Percentiles rank a stretch among this genome's conserved stretches.
Evolutionary conservation across 768 basidiomycete species (phyloP).

Genomic region (Steccherinum ochraceum): DNA sequence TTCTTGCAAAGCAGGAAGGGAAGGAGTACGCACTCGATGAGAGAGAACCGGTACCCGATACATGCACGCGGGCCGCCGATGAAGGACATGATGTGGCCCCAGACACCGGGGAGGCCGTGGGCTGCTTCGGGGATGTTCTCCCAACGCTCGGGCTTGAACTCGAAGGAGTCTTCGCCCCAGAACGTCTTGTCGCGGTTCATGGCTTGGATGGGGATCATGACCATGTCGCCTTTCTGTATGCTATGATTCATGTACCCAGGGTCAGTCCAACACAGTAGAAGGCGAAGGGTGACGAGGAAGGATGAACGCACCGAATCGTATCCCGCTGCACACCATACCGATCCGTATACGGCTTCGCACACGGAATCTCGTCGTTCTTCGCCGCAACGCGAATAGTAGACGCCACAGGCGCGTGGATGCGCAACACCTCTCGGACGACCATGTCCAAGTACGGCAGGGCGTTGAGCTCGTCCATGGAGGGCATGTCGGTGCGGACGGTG

Average conservation of each 20-base stretch:
- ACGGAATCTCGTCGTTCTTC: constrained; percentile 12
- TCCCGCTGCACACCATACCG: constrained; percentile 9
- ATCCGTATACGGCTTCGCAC: constrained; percentile 13
- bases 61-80: constrained; percentile 59
- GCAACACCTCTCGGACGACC: constrained; percentile 9
- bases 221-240: constrained; percentile 24
- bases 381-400: constrained; percentile 4
- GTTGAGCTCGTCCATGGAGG: constrained; percentile 24
- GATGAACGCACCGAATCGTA: constrained; percentile 10
- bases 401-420: constrained; percentile 20
- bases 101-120: constrained; percentile 48
- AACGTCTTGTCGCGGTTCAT: constrained; percentile 46
- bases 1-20: not conserved
- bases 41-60: constrained; percentile 60
- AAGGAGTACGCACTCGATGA: constrained; percentile 43
- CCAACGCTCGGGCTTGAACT: constrained; percentile 70
- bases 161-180: constrained; percentile 60
- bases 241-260: constrained; percentile 2
- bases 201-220: constrained; percentile 43
- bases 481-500: constrained; percentile 10
- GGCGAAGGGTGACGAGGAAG: not conserved
- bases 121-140: constrained; percentile 35
- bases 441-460: constrained; percentile 26
- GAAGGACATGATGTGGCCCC: constrained; percentile 56
- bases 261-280: not conserved